Evolutionary conservation across 257 asterid species (phyloP).

Genomic region (Solanum chmielewskii): DNA sequence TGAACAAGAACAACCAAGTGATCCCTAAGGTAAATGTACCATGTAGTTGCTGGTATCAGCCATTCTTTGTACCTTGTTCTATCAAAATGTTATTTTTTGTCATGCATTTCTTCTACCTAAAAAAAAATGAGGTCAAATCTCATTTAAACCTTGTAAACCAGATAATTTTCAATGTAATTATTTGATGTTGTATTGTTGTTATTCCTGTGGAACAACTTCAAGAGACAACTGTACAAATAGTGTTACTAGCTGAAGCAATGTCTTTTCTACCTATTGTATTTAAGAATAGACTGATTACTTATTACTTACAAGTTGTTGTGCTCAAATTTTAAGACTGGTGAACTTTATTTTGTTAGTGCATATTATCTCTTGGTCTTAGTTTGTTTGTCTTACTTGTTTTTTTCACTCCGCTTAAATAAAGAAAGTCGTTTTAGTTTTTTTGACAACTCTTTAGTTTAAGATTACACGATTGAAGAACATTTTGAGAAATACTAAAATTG

Average conservation of each 20-base stretch:
- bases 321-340: background rate
- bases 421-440: background rate
- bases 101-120: background rate
- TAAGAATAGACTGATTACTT: background rate
- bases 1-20: background rate
- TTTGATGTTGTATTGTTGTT: background rate
- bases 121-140: background rate
- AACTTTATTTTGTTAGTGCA: background rate
- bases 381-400: background rate
- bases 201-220: background rate
- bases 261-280: background rate
- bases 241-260: background rate
- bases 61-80: conserved; percentile 1
- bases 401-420: background rate
- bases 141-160: conserved; percentile 6
- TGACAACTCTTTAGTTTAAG: background rate
- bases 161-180: conserved; percentile 1
- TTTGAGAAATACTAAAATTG: background rate
- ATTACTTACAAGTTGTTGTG: background rate
- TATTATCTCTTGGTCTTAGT: background rate
- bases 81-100: background rate
- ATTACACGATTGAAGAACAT: background rate
- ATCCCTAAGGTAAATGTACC: conserved; percentile 6
- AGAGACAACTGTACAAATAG: background rate
- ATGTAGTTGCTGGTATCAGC: conserved; percentile 5